Evolutionary conservation across 2,329 filamentous ascomycete genomes (phyloP).

Genomic region (Aspergillus latus): DNA sequence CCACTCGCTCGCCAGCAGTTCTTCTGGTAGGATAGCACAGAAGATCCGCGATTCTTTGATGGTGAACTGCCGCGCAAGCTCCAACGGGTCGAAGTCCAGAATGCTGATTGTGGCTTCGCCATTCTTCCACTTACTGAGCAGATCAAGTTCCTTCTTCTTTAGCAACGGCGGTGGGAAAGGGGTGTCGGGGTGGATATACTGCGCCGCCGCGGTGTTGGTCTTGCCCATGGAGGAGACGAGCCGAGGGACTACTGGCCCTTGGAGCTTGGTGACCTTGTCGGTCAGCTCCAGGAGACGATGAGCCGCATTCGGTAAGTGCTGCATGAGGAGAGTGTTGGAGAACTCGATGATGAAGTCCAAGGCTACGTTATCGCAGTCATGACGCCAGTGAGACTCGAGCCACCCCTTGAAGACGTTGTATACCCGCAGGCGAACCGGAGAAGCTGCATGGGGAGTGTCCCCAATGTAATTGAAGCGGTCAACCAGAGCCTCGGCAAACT

Average conservation of each 20-base stretch:
- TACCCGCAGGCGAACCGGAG: constrained; percentile 81
- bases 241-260: constrained; percentile 76
- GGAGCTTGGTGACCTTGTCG: constrained; percentile 71
- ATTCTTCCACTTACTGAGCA: constrained; percentile 71
- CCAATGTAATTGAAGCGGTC: constrained; percentile 90
- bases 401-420: constrained; percentile 98
- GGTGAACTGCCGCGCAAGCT: constrained; percentile 88
- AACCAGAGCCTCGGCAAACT: constrained; percentile 79
- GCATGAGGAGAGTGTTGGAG: constrained; percentile 68
- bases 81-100: constrained; percentile 85
- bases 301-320: constrained; percentile 71
- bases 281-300: constrained; percentile 77
- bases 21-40: constrained; percentile 86
- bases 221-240: constrained; percentile 85
- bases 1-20: constrained; percentile 89
- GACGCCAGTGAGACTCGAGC: constrained; percentile 93
- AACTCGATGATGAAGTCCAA: constrained; percentile 76
- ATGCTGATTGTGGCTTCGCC: constrained; percentile 71
- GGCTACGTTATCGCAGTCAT: constrained; percentile 74
- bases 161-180: constrained; percentile 69
- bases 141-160: constrained; percentile 71
- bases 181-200: constrained; percentile 69
- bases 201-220: constrained; percentile 71
- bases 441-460: constrained; percentile 71
- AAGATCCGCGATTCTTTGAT: constrained; percentile 90